Evolutionary conservation across 768 basidiomycete genomes (phyloP).

Genomic region (Myochromella boudieri): DNA sequence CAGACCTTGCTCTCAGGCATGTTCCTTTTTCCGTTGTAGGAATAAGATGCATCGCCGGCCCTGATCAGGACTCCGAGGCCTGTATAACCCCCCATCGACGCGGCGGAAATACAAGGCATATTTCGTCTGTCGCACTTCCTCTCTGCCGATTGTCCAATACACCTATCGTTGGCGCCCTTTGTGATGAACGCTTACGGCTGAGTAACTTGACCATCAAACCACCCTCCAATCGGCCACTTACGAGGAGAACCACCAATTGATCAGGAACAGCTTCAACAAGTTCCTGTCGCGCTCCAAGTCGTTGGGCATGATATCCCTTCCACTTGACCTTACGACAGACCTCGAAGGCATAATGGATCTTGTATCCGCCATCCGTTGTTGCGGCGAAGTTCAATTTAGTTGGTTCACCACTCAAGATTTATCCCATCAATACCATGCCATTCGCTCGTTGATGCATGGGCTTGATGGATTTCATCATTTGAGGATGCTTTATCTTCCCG

Average conservation of each 20-base stretch:
- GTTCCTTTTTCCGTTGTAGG: not conserved
- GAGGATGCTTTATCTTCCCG: slow-evolving; percentile 1
- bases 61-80: not conserved
- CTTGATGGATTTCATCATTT: slow-evolving; percentile 7
- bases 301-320: slow-evolving; percentile 4
- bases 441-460: not conserved
- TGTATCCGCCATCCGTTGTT: slow-evolving; percentile 3
- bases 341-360: no score
- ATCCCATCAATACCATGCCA: not conserved
- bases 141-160: not conserved
- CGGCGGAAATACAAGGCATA: not conserved
- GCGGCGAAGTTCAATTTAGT: not conserved
- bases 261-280: not conserved
- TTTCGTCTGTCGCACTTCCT: not conserved
- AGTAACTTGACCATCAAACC: not conserved
- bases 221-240: not conserved
- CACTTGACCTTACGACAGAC: slow-evolving; percentile 5
- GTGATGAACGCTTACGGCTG: not conserved
- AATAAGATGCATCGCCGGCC: slow-evolving; percentile 5
- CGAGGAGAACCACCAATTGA: not conserved
- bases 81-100: not conserved
- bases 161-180: not conserved
- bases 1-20: not conserved
- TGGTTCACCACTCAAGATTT: not conserved
- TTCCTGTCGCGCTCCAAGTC: not conserved